Conservation (phyloP, 768 basidiomycete species). For the Suillus subaureus region DNA sequence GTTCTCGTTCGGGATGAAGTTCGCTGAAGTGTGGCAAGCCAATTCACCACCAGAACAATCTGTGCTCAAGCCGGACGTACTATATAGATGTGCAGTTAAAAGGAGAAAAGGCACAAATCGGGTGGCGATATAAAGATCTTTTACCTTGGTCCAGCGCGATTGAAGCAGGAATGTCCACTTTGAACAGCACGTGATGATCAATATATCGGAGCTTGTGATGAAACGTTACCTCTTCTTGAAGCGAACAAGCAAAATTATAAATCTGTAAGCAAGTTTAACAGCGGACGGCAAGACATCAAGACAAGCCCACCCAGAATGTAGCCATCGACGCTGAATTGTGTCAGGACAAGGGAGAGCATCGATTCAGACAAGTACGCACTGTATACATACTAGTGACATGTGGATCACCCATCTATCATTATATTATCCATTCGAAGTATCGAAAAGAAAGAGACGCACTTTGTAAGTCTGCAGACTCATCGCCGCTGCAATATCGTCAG, state of each 20-base stretch:
- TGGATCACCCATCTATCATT: neutral
- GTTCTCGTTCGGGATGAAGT: neutral
- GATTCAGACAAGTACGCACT: neutral
- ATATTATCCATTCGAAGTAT: neutral
- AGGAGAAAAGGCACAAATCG: neutral
- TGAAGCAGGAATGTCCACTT: slow-evolving; percentile 6
- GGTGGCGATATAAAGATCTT: neutral
- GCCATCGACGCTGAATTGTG: neutral
- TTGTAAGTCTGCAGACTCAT: neutral
- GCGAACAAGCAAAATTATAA: neutral
- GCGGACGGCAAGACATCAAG: neutral
- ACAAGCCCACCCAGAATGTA: slow-evolving; percentile 1
- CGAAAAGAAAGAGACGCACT: neutral
- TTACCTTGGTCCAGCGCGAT: slow-evolving; percentile 5
- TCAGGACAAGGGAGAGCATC: neutral
- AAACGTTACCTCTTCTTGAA: neutral
- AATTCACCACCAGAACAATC: neutral
- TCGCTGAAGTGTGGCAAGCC: neutral
- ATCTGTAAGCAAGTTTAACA: neutral
- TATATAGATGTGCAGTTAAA: neutral
- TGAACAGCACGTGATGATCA: neutral
- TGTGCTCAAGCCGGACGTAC: neutral
- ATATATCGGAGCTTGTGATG: neutral
- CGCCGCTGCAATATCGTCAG: neutral
- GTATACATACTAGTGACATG: neutral